Base-by-base conservation (phyloP, 2,329 filamentous ascomycete genomes). In the Aureobasidium uvarum region DNA sequence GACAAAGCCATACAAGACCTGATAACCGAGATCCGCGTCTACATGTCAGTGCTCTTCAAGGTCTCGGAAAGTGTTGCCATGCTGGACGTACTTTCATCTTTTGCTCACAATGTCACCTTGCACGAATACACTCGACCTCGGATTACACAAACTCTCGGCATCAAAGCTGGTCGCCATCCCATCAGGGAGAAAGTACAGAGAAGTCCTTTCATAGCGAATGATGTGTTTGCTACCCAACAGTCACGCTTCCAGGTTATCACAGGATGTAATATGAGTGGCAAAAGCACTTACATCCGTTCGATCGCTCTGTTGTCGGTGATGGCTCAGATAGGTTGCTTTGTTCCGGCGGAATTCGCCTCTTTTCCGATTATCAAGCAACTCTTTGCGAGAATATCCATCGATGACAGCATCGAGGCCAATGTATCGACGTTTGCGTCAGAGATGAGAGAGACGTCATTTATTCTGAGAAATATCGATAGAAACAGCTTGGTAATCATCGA, bases 221-320 rank as follows among this genome's bases (percentile, higher is more conserved):
- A 98, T 72, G 90, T 93, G 33, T 98, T 93, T 71, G 89, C 91
- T 2, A 90, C 88, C 0, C 84, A 89, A 39, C 87, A 94, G 67
- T 87, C 87, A 41, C 86, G 93, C 1, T 96, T 97, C 72, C 93
- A 98, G 69, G 89, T 98, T 67, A 88, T 99, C 68, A 98, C 94
- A 0, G 94, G 95, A 3, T 96, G 91, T 75, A 99, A 99, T 71
- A 99, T 99, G 95, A 96, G 92, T 71, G 95, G 93, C 0, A 99
- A 98, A 75, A 96, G 90, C 69, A 99, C 93, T 0, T 98, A 97
- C 72, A 96, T 98, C 68, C 87, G 92, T 58, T 89, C 90, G 1
- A 82, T 96, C 28, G 91, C 94, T 0, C 80, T 99, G 38, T 86
- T 96, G 73, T 86, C 90, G 51, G 87, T 99, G 66, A 97, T 99